A percentile compares a stretch with the other conserved stretches of the same genome.
These are phyloP conservation scores for Penicillium sp. DNA, from an alignment of 2,329 filamentous ascomycete species.

Conservation along the genomic window DNA sequence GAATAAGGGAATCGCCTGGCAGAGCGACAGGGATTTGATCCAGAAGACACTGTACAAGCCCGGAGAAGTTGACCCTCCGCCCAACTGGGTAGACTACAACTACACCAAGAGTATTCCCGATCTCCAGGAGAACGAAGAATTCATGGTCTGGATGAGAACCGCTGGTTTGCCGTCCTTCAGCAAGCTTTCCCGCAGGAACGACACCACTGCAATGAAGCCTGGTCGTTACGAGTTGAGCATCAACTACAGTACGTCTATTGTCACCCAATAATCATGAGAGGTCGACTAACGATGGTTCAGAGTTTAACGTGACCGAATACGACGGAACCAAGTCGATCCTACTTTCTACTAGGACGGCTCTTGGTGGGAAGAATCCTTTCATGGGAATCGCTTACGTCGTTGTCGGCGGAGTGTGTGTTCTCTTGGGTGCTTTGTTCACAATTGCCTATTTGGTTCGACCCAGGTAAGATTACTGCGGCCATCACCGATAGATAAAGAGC, in stretches of 20 bases:
- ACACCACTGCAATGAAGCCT: constrained; percentile 58
- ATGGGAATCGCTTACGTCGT: constrained; percentile 94
- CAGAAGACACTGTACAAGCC: constrained; percentile 61
- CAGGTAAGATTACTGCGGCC: constrained; percentile 51
- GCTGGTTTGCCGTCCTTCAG: constrained; percentile 90
- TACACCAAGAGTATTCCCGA: constrained; percentile 67
- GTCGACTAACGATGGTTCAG: constrained; percentile 44
- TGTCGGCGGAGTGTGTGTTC: constrained; percentile 84
- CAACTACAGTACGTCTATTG: constrained; percentile 62
- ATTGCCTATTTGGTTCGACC: constrained; percentile 87
- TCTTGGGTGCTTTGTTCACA: constrained; percentile 83
- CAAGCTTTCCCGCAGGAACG: constrained; percentile 84
- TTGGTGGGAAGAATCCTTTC: constrained; percentile 93
- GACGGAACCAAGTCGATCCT: constrained; percentile 85
- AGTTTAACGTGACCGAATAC: constrained; percentile 73
- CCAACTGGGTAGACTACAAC: constrained; percentile 73
- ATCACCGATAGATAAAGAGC: neutral
- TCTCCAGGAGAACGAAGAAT: constrained; percentile 69
- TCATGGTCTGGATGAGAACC: constrained; percentile 99
- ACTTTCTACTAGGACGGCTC: constrained; percentile 81
- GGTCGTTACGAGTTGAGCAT: constrained; percentile 76
- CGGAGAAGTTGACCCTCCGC: constrained; percentile 68
- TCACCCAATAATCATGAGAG: neutral
- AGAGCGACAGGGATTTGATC: constrained; percentile 75
- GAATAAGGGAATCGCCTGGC: constrained; percentile 76